Evolutionary conservation across 257 asterid genomes (phyloP).

Genomic region (Solanum clarkiae): DNA sequence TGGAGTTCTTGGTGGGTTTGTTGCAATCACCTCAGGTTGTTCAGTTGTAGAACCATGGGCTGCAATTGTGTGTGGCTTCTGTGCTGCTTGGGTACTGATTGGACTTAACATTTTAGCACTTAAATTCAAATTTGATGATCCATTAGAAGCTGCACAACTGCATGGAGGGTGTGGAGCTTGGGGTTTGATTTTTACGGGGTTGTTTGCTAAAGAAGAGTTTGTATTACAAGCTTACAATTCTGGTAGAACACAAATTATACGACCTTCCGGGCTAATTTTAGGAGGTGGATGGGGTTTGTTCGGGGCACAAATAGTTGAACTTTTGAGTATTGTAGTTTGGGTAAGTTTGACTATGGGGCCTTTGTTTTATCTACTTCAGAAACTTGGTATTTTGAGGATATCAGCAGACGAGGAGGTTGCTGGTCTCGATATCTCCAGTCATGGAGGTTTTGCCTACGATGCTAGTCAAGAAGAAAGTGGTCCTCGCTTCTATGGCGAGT

Average conservation of each 20-base stretch:
- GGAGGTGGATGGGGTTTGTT: slow-evolving; percentile 72
- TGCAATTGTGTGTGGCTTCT: slow-evolving; percentile 74
- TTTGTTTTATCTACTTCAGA: slow-evolving; percentile 35
- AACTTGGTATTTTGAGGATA: slow-evolving; percentile 57
- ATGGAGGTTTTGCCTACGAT: slow-evolving; percentile 81
- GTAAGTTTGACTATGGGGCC: slow-evolving; percentile 88
- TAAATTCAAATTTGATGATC: slow-evolving; percentile 55
- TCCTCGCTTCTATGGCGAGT: slow-evolving; percentile 37
- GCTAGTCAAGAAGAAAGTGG: slow-evolving; percentile 38
- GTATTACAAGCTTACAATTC: slow-evolving; percentile 70
- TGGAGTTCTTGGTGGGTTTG: slow-evolving; percentile 82
- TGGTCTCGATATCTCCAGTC: slow-evolving; percentile 95
- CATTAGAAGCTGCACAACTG: slow-evolving; percentile 86
- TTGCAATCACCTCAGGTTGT: slow-evolving; percentile 80
- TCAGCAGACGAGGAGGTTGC: slow-evolving; percentile 78
- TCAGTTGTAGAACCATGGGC: slow-evolving; percentile 98
- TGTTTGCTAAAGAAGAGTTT: slow-evolving; percentile 54
- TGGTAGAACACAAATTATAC: slow-evolving; percentile 29
- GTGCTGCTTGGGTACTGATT: slow-evolving; percentile 67
- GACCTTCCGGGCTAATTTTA: slow-evolving; percentile 77
- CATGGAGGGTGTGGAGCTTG: slow-evolving; percentile 93
- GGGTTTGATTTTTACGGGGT: slow-evolving; percentile 70
- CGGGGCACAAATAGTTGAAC: slow-evolving; percentile 66
- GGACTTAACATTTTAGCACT: slow-evolving; percentile 58
- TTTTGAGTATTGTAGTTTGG: slow-evolving; percentile 68